Base-by-base conservation (phyloP, 805 yeast species). In the Sugiyamaella americana region DNA sequence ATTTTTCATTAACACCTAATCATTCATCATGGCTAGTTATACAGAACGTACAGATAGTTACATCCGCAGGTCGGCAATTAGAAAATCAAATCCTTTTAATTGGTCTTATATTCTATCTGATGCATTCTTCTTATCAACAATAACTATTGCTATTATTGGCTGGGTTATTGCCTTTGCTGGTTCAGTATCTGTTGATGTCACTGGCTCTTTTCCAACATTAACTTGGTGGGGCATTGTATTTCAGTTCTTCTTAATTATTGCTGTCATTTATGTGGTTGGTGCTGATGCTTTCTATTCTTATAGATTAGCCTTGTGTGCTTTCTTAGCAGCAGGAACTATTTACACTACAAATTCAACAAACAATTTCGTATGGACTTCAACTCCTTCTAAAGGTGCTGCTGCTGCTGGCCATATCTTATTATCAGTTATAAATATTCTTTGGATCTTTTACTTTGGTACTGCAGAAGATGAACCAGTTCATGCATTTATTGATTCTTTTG, bases 151-250 rank as follows among this genome's bases (percentile, higher is more conserved):
- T 1, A 53, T 74, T 2, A 72, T 87, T 21, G 78, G 95, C 13
- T 91, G 98, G 98, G 70, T 87, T 49, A 77, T 93, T 43, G 86
- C 95, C 6, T 73, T 93, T 46, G 94, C 84, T 1, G 97, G 97
- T 1, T 85, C 95, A 13, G 79, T 85, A 17, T 80, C 79, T 4
- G 71, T 71, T 16, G 50, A 48, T 22, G 42, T 40, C 16, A 48
- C 56, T 21, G 63, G 66, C 13, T 6, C 16, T 6, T 87, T 83
- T 60, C 96, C 97, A 1, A 77, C 79, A 53, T 84, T 91, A 65
- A 78, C 93, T 3, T 91, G 98, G 98, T 93, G 98, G 98, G 95
- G 95, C 1, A 64, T 93, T 4, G 89, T 84, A 1, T 93, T 79
- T 60, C 81, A 91, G 65, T 69, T 88, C 18, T 51, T 86, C 24